Evolutionary conservation across 1,284 basidiomycete species (phyloP).

Genomic region (Afroboletus lepidellus): DNA sequence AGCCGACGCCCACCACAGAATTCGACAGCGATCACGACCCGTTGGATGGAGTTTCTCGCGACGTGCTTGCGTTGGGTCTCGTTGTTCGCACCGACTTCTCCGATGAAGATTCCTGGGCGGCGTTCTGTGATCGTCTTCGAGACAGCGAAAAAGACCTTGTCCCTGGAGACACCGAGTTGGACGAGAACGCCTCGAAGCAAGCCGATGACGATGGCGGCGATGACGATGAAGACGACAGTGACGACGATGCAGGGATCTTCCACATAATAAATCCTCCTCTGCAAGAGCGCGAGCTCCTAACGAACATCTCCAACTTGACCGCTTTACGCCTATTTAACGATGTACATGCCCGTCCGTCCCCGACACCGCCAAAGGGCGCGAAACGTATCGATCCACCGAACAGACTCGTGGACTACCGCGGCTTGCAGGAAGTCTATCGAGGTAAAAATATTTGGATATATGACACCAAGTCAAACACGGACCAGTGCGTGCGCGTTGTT

Average conservation of each 20-base stretch:
- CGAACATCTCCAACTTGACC: slow-evolving; percentile 57
- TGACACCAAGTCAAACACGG: slow-evolving; percentile 60
- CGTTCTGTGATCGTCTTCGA: slow-evolving; percentile 49
- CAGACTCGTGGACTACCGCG: slow-evolving; percentile 58
- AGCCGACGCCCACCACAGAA: slow-evolving; percentile 34
- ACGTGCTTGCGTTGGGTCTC: slow-evolving; percentile 46
- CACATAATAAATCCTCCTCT: slow-evolving; percentile 49
- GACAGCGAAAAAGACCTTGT: slow-evolving; percentile 52
- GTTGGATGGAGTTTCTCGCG: slow-evolving; percentile 35
- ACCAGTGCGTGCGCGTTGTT: slow-evolving; percentile 63
- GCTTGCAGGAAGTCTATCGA: slow-evolving; percentile 71
- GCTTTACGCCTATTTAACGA: slow-evolving; percentile 71
- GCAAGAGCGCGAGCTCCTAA: slow-evolving; percentile 42
- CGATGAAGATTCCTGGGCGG: slow-evolving; percentile 61
- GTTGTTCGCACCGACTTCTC: slow-evolving; percentile 68
- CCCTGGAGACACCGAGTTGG: slow-evolving; percentile 16
- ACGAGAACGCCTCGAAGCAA: slow-evolving; percentile 20
- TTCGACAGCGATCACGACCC: slow-evolving; percentile 49
- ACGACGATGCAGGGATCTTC: slow-evolving; percentile 46
- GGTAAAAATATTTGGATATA: slow-evolving; percentile 75
- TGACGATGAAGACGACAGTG: slow-evolving; percentile 25
- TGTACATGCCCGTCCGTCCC: slow-evolving; percentile 56
- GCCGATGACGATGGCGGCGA: slow-evolving; percentile 10
- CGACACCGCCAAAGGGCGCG: slow-evolving; percentile 42
- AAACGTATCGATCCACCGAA: slow-evolving; percentile 49